Percentiles rank a stretch among this genome's conserved stretches.
phyloP scores from a whole-genome alignment of 208 protist genomes.

The Leishmania arabica region DNA sequence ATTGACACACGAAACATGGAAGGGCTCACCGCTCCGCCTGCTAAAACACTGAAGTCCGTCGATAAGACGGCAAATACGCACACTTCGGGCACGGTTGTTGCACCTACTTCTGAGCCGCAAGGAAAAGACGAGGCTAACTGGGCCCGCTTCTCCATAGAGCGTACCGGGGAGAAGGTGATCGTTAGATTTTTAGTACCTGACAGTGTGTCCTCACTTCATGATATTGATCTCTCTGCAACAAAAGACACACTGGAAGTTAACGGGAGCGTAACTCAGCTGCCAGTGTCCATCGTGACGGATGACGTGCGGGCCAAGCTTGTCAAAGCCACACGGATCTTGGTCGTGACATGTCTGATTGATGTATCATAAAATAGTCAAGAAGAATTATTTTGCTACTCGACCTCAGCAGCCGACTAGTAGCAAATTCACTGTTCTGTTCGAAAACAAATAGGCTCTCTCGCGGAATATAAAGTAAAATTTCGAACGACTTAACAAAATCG shows the following conservation, averaged over 20 bases:
- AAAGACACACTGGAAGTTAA: slow-evolving; percentile 57
- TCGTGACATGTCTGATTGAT: slow-evolving; percentile 48
- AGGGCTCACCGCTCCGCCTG: not conserved
- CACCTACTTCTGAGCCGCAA: too few species aligned
- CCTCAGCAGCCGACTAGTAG: not conserved
- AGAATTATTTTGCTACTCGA: not conserved
- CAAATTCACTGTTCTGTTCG: not conserved
- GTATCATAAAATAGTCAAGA: slow-evolving; percentile 7
- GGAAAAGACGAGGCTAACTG: slow-evolving; percentile 9
- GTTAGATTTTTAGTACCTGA: slow-evolving; percentile 44
- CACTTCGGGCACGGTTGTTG: not conserved
- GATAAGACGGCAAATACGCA: not conserved
- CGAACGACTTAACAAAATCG: not conserved
- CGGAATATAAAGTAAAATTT: not conserved
- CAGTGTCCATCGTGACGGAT: slow-evolving; percentile 41
- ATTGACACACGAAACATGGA: slow-evolving; percentile 59
- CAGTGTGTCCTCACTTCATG: slow-evolving; percentile 41
- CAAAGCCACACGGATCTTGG: slow-evolving; percentile 29
- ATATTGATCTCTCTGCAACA: slow-evolving; percentile 58
- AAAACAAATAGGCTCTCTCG: not conserved
- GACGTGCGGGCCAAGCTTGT: slow-evolving; percentile 53
- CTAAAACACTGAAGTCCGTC: not conserved
- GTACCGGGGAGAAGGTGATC: slow-evolving; percentile 15
- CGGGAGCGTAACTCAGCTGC: slow-evolving; percentile 36
- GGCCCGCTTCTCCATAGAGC: slow-evolving; percentile 24